Evolutionary conservation across 805 yeast species (phyloP).

Genomic region (Grigorovia jiainica): DNA sequence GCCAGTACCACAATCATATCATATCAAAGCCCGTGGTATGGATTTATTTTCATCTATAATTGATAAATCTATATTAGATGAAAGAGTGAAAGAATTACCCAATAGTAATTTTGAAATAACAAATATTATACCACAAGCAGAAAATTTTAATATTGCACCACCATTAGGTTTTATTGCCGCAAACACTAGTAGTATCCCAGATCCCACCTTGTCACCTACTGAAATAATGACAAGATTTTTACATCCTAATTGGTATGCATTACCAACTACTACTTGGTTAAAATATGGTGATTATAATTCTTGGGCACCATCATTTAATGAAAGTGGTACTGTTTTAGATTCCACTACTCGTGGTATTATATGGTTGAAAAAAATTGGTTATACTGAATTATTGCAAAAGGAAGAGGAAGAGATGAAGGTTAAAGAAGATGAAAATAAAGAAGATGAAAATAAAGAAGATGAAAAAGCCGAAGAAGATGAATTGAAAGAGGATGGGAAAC

Average conservation of each 20-base stretch:
- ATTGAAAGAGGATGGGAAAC: not conserved
- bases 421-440: conserved; percentile 2
- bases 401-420: conserved; percentile 10
- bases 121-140: conserved; percentile 50
- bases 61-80: conserved; percentile 64
- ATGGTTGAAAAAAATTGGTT: conserved; percentile 48
- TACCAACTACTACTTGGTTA: conserved; percentile 61
- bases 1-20: conserved; percentile 57
- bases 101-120: conserved; percentile 54
- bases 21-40: conserved; percentile 49
- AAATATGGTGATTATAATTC: conserved; percentile 39
- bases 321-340: conserved; percentile 44
- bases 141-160: conserved; percentile 30
- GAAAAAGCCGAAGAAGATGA: not conserved
- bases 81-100: conserved; percentile 58
- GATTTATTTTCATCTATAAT: conserved; percentile 75
- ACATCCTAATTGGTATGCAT: conserved; percentile 55
- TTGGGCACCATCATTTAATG: conserved; percentile 62
- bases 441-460: conserved; percentile 3
- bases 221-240: conserved; percentile 45
- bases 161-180: conserved; percentile 40
- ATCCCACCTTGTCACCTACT: conserved; percentile 41
- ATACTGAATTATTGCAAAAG: conserved; percentile 26
- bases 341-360: conserved; percentile 41
- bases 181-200: conserved; percentile 35